Percentiles rank a stretch among this genome's conserved stretches.
phyloP scores from a whole-genome alignment of 176 grass and related monocot species.

The Otatea glauca region DNA sequence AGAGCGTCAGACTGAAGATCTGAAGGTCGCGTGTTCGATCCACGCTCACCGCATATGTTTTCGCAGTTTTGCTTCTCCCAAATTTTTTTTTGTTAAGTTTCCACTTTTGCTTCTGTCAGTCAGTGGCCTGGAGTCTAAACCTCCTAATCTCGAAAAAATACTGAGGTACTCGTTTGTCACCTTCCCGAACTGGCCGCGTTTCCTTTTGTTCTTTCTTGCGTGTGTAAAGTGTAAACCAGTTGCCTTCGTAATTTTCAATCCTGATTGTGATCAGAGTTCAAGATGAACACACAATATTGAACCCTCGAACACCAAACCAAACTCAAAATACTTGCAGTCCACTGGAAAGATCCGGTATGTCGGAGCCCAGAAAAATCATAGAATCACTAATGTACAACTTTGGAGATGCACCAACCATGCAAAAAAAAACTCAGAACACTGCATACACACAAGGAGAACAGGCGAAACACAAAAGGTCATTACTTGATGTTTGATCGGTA shows the following conservation, averaged over 20 bases:
- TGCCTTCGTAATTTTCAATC: not conserved
- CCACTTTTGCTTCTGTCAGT: no score
- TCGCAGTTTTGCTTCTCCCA: not conserved
- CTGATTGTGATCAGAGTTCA: not conserved
- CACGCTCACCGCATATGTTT: conserved; percentile 58
- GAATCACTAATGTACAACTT: not conserved
- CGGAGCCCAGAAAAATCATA: not conserved
- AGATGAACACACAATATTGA: not conserved
- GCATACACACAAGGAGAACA: not conserved
- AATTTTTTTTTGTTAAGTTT: not conserved
- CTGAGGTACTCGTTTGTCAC: no score
- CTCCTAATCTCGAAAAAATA: no score
- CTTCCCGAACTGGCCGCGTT: no score
- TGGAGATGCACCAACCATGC: not conserved
- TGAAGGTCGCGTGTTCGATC: conserved; percentile 80
- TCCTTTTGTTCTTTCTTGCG: no score
- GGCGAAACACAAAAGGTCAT: not conserved
- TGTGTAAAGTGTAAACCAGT: not conserved
- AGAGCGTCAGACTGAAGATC: conserved; percentile 90
- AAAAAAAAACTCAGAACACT: conserved; percentile 16
- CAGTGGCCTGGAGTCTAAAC: no score
- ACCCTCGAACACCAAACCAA: not conserved
- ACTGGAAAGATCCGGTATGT: not conserved
- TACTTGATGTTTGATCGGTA: not conserved
- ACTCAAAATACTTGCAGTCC: not conserved